Percentiles rank a stretch among this genome's conserved stretches.
These are phyloP conservation scores for Cercospora nicotianae DNA, from an alignment of 2,329 filamentous ascomycete genomes.

Conservation along the genomic window DNA sequence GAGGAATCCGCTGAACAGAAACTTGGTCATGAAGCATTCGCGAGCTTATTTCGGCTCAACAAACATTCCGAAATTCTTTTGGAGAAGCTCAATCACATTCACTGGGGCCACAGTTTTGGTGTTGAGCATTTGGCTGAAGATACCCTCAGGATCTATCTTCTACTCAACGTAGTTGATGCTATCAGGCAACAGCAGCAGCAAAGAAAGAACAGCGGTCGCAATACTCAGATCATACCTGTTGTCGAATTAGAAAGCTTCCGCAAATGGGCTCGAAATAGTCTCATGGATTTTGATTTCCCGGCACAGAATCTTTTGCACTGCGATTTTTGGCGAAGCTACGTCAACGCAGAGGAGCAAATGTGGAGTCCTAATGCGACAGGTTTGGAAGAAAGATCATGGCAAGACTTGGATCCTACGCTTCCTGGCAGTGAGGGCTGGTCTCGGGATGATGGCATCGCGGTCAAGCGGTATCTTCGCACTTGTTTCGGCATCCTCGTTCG, in stretches of 20 bases:
- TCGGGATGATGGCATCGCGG: neutral
- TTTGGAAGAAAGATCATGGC: neutral
- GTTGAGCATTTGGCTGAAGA: neutral
- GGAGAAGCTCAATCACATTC: neutral
- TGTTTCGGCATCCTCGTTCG: neutral
- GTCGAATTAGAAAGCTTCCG: neutral
- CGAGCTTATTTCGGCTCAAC: neutral
- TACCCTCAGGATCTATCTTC: neutral
- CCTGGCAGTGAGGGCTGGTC: neutral
- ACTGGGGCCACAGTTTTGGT: neutral
- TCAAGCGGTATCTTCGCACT: neutral
- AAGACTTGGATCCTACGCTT: neutral
- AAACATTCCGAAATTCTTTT: neutral
- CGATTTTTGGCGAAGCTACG: neutral
- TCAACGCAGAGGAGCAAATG: neutral
- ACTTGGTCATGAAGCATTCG: neutral
- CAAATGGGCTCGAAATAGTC: neutral
- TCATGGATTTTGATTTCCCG: neutral
- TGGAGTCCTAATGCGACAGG: neutral
- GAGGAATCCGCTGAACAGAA: neutral
- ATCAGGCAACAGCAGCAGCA: neutral
- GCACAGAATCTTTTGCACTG: neutral
- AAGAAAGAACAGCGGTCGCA: neutral
- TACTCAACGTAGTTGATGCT: neutral
- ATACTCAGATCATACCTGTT: neutral